Conservation (phyloP, 2,329 filamentous ascomycete genomes). For the Aspergillus udagawae region DNA sequence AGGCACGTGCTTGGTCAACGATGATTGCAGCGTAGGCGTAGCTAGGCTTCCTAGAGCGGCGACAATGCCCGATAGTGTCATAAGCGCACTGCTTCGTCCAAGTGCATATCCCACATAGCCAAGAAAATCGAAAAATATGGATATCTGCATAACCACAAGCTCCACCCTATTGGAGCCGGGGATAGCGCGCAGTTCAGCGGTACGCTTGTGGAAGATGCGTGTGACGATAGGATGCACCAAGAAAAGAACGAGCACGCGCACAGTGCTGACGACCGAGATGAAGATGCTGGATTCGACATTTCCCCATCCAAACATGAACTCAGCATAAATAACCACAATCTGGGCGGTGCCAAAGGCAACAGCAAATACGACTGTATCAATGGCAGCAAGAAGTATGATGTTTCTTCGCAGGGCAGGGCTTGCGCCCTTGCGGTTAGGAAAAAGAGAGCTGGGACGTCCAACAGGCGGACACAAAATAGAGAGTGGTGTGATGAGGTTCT, state of each 20-base stretch:
- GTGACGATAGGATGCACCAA: conserved; percentile 72
- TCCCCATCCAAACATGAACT: conserved; percentile 76
- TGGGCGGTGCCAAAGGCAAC: conserved; percentile 75
- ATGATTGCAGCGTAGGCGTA: conserved; percentile 76
- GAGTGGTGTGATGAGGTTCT: conserved; percentile 73
- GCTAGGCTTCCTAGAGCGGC: conserved; percentile 79
- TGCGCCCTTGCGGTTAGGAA: conserved; percentile 53
- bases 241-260: conserved; percentile 72
- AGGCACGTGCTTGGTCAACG: conserved; percentile 87
- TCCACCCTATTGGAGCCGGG: conserved; percentile 75
- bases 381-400: conserved; percentile 71
- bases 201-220: conserved; percentile 61
- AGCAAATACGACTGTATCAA: conserved; percentile 79
- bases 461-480: conserved; percentile 68
- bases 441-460: conserved; percentile 23
- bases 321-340: conserved; percentile 80
- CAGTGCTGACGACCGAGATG: conserved; percentile 72
- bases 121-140: conserved; percentile 70
- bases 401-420: conserved; percentile 66
- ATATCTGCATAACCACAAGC: conserved; percentile 68
- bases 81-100: conserved; percentile 57
- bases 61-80: conserved; percentile 67
- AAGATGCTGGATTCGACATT: conserved; percentile 76
- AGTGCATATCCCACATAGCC: conserved; percentile 74
- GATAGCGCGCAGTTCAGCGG: conserved; percentile 44